Percentiles rank a stretch among this genome's conserved stretches.
Conservation (phyloP, 768 basidiomycete genomes). For the Serendipita vermifera region DNA sequence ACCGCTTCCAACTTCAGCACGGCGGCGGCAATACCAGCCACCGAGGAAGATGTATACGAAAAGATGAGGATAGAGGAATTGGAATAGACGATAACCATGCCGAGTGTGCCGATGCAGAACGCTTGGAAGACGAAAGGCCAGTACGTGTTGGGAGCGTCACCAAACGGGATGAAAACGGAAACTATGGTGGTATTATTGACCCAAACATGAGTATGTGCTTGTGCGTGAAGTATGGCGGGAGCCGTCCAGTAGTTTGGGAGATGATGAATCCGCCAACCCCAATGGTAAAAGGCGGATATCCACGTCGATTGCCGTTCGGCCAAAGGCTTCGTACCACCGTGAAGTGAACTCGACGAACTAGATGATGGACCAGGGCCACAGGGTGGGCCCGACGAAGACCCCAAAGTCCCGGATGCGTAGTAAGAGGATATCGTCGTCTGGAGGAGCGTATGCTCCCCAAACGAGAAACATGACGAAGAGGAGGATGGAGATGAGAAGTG, state of each 20-base stretch:
- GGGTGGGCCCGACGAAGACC: constrained; percentile 30
- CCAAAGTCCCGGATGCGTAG: constrained; percentile 16
- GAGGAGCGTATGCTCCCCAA: constrained; percentile 34
- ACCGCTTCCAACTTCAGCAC: constrained; percentile 45
- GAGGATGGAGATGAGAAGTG: constrained; percentile 34
- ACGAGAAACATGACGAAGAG: constrained; percentile 34
- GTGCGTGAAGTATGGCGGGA: constrained; percentile 25
- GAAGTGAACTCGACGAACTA: background rate
- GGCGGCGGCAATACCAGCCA: constrained; percentile 42
- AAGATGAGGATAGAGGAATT: constrained; percentile 43
- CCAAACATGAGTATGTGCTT: constrained; percentile 38
- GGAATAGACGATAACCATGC: constrained; percentile 32
- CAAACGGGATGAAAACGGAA: constrained; percentile 31
- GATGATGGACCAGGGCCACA: constrained; percentile 18
- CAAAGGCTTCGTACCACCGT: constrained; percentile 7
- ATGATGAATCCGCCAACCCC: constrained; percentile 26
- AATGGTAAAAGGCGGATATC: constrained; percentile 19
- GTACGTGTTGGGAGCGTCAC: constrained; percentile 29
- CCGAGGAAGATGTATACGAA: constrained; percentile 34
- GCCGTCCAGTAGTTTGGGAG: constrained; percentile 28
- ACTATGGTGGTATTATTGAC: constrained; percentile 25
- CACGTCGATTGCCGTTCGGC: constrained; percentile 12
- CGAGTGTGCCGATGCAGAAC: constrained; percentile 35
- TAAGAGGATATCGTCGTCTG: constrained; percentile 26
- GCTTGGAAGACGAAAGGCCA: constrained; percentile 39